These are phyloP conservation scores for Entomortierella beljakovae DNA, from an alignment of 192 early-diverging fungal species.

Conservation along the genomic window DNA sequence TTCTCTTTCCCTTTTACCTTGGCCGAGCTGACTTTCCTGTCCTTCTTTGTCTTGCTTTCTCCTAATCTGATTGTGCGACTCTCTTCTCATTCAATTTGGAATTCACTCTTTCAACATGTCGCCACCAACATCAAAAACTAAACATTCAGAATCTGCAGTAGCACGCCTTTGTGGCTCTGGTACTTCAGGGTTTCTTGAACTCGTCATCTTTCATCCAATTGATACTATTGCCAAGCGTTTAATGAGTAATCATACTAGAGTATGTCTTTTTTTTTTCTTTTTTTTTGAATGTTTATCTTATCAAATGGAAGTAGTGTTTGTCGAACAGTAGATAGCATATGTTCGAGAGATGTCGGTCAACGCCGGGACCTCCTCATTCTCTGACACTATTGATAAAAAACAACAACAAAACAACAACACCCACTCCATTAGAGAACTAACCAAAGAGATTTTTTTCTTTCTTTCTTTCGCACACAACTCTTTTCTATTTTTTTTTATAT, in stretches of 20 bases:
- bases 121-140: conserved; percentile 64
- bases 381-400: not conserved
- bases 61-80: not conserved
- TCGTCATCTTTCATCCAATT: conserved; percentile 96
- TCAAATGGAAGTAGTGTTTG: not conserved
- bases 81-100: conserved; percentile 9
- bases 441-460: no score
- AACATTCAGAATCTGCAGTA: conserved; percentile 83
- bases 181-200: conserved; percentile 92
- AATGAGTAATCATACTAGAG: conserved; percentile 91
- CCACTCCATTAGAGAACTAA: no score
- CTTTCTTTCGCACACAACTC: no score
- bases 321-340: no score
- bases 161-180: conserved; percentile 91
- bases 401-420: not conserved
- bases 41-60: not conserved
- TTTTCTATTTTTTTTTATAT: not conserved
- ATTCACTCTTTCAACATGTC: conserved; percentile 48
- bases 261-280: conserved; percentile 31
- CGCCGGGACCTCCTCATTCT: not conserved
- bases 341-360: no score
- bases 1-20: not conserved
- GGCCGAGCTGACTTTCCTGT: not conserved
- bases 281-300: not conserved
- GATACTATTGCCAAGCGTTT: conserved; percentile 98